phyloP scores from a whole-genome alignment of 2,329 filamentous ascomycete genomes.

The Penicillium occitanis region DNA sequence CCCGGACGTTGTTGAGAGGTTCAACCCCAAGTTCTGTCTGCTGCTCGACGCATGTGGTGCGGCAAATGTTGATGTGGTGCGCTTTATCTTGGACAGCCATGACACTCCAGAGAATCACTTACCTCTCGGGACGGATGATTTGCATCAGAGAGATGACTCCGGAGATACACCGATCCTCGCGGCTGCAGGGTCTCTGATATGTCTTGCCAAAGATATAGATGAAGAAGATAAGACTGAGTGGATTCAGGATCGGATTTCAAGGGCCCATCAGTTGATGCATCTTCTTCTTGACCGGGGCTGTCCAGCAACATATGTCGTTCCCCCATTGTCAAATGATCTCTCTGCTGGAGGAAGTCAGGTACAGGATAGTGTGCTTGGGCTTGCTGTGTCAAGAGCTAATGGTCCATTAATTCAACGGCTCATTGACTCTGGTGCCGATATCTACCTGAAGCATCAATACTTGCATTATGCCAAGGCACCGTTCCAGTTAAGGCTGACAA shows the following conservation, averaged over 20 bases:
- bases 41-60: conserved; percentile 1
- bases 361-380: background rate
- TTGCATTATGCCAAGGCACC: background rate
- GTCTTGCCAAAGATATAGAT: background rate
- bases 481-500: background rate
- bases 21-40: background rate
- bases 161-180: background rate
- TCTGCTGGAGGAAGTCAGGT: background rate
- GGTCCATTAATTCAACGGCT: background rate
- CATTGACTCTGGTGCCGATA: background rate
- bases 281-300: conserved; percentile 1
- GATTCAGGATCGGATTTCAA: background rate
- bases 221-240: background rate
- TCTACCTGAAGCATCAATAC: background rate
- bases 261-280: background rate
- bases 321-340: background rate
- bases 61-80: background rate
- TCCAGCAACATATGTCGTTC: background rate
- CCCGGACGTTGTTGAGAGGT: background rate
- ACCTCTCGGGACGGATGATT: background rate
- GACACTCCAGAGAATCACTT: background rate
- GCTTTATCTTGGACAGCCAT: background rate
- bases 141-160: conserved; percentile 1
- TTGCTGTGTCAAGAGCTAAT: background rate
- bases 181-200: background rate